Percentiles rank a stretch among this genome's conserved stretches.
phyloP scores from a whole-genome alignment of 2,329 filamentous ascomycete genomes.

The Furcasterigmium sp. region DNA sequence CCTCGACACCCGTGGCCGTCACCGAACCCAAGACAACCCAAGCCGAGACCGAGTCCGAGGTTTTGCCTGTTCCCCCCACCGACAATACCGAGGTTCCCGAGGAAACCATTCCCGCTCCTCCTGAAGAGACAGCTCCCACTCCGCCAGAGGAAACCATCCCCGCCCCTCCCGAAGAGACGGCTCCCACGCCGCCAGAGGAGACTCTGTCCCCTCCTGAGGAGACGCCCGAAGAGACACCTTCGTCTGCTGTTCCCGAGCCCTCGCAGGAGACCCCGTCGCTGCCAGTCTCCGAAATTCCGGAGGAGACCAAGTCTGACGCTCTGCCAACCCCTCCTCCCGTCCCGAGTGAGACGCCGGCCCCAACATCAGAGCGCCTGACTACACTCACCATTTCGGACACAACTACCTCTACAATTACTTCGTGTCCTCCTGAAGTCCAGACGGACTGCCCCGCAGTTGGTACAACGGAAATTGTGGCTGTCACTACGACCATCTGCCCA shows the following conservation, averaged over 20 bases:
- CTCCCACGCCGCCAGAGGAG: background rate
- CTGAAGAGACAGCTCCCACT: no score
- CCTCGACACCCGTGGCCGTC: background rate
- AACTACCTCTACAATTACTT: conserved; percentile 20
- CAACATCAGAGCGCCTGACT: conserved; percentile 9
- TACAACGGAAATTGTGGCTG: background rate
- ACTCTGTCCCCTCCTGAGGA: conserved; percentile 20
- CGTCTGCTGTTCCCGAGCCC: background rate
- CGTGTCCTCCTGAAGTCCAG: conserved; percentile 16
- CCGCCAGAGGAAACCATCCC: conserved; percentile 6
- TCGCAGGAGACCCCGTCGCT: background rate
- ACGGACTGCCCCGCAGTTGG: conserved; percentile 15
- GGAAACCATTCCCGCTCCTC: no score
- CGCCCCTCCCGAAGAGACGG: conserved; percentile 4
- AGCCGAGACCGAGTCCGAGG: background rate
- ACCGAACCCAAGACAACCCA: background rate
- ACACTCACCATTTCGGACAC: conserved; percentile 19
- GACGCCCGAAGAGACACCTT: conserved; percentile 1
- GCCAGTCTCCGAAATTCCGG: conserved; percentile 3
- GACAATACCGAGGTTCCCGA: no score
- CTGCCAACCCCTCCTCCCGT: background rate
- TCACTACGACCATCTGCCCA: conserved; percentile 41
- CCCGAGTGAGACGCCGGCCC: background rate
- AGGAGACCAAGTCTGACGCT: background rate
- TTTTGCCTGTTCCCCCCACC: background rate